Percentiles rank a stretch among this genome's conserved stretches.
Evolutionary conservation across 2,329 filamentous ascomycete species (phyloP).

Genomic region (Verticillium longisporum): DNA sequence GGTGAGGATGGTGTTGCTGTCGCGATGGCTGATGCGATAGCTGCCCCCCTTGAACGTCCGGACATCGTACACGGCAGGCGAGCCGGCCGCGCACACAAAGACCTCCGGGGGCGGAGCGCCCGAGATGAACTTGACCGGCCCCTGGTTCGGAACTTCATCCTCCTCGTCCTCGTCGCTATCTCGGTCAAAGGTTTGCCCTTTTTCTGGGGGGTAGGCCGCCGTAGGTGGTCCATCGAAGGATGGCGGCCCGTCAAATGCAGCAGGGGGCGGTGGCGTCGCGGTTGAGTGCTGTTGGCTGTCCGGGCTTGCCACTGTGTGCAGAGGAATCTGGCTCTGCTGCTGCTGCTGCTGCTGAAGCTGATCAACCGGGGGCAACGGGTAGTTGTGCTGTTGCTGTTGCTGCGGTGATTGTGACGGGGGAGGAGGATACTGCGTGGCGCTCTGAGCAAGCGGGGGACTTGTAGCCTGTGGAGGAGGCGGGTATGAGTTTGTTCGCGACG

Average conservation of each 20-base stretch:
- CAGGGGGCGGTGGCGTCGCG: neutral
- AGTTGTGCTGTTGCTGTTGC: constrained; percentile 17
- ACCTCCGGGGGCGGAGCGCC: constrained; percentile 39
- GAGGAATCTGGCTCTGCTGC: constrained; percentile 15
- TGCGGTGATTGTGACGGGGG: constrained; percentile 16
- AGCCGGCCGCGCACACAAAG: constrained; percentile 50
- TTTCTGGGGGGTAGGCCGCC: constrained; percentile 17
- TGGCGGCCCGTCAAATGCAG: constrained; percentile 17
- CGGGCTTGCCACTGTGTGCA: constrained; percentile 5
- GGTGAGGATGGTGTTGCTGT: constrained; percentile 84
- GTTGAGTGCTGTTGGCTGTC: constrained; percentile 17
- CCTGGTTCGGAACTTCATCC: constrained; percentile 17
- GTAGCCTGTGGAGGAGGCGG: constrained; percentile 16
- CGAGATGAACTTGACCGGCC: constrained; percentile 25
- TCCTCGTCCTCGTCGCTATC: constrained; percentile 10
- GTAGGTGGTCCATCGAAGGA: constrained; percentile 19
- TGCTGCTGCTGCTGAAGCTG: constrained; percentile 19
- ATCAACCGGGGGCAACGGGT: constrained; percentile 23
- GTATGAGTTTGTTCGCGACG: constrained; percentile 18
- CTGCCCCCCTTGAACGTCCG: constrained; percentile 97
- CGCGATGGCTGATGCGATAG: constrained; percentile 86
- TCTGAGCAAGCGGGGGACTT: neutral
- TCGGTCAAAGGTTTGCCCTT: constrained; percentile 12
- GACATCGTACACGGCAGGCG: constrained; percentile 67
- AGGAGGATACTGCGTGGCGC: constrained; percentile 19